Evolutionary conservation across 192 early-diverging fungal genomes (phyloP).

Genomic region (Coemansia sp.): DNA sequence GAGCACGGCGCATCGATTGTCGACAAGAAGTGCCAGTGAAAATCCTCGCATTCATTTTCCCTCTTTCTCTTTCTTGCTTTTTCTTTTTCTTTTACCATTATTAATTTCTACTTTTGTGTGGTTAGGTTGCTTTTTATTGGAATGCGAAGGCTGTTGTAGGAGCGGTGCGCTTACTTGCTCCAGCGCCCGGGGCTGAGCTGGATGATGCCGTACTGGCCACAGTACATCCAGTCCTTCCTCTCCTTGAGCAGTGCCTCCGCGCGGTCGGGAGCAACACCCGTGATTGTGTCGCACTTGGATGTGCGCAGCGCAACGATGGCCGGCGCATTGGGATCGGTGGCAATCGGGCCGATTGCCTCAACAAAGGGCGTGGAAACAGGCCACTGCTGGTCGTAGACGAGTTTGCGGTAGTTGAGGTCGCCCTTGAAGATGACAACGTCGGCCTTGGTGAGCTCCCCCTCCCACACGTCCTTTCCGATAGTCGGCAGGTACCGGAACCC

Average conservation of each 20-base stretch:
- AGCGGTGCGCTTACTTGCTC: not conserved
- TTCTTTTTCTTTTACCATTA: not conserved
- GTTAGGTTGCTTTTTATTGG: not conserved
- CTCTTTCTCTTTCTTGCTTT: not conserved
- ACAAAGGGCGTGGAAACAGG: constrained; percentile 77
- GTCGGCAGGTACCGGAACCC: constrained; percentile 78
- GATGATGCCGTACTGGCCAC: constrained; percentile 74
- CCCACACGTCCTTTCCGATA: constrained; percentile 66
- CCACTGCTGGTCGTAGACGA: constrained; percentile 92
- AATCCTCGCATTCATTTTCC: not conserved
- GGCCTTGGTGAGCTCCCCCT: constrained; percentile 56
- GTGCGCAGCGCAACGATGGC: constrained; percentile 80
- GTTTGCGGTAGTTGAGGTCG: constrained; percentile 95
- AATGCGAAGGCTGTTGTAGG: too few species aligned
- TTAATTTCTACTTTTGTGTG: not conserved
- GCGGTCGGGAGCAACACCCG: constrained; percentile 63
- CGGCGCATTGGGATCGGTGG: constrained; percentile 56
- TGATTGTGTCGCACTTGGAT: constrained; percentile 82
- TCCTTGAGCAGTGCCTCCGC: constrained; percentile 28
- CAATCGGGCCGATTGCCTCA: constrained; percentile 77
- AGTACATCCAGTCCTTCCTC: constrained; percentile 64
- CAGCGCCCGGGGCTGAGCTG: constrained; percentile 55
- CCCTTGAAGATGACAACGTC: constrained; percentile 91
- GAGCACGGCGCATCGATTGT: constrained; percentile 83
- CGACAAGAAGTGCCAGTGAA: constrained; percentile 80